Evolutionary conservation across 495 filamentous ascomycete species (phyloP), one percentile per base, ranked within the genome.

Genomic region (Hypomontagnella monticulosa): DNA sequence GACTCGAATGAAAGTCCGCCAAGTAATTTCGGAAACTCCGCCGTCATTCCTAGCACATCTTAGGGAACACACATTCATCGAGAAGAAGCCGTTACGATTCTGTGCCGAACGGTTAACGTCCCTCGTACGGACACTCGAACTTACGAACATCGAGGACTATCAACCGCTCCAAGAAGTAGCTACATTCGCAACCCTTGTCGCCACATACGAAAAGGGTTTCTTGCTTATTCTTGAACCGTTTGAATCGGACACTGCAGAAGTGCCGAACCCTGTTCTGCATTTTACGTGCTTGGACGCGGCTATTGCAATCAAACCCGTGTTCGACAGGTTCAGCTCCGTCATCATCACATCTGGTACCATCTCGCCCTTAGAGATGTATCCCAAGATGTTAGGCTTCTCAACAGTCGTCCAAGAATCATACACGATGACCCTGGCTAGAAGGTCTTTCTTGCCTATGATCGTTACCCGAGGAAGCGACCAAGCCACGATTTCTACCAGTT

Each of bases 331-430:
- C 75, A 90, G 88, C 71, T 97, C 96, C 5, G 96, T 99, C 54
- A 93, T 99, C 76, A 97, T 99, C 75, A 99, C 96, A 4, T 98
- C 96, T 0, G 96, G 96, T 15, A 99, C 96, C 3, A 89, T 99
- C 50, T 97, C 95, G 0, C 96, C 96, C 0, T 75, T 99, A 4
- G 96, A 99, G 74, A 98, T 99, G 93, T 99, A 98, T 73, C 96
- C 96, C 0, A 97, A 97, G 69, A 97, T 99, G 95, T 87, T 99
- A 8, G 90, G 89, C 41, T 99, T 99, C 77, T 83, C 80, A 2
- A 89, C 92, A 9, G 93, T 97, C 12, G 88, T 98, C 30, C 92
- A 97, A 72, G 93, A 98, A 73, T 98, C 96, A 1, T 99, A 98
- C 80, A 86, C 84, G 63, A 98, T 99, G 93, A 97, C 96, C 0